Evolutionary conservation across 768 basidiomycete genomes (phyloP).

Genomic region (Podaxis rugospora): DNA sequence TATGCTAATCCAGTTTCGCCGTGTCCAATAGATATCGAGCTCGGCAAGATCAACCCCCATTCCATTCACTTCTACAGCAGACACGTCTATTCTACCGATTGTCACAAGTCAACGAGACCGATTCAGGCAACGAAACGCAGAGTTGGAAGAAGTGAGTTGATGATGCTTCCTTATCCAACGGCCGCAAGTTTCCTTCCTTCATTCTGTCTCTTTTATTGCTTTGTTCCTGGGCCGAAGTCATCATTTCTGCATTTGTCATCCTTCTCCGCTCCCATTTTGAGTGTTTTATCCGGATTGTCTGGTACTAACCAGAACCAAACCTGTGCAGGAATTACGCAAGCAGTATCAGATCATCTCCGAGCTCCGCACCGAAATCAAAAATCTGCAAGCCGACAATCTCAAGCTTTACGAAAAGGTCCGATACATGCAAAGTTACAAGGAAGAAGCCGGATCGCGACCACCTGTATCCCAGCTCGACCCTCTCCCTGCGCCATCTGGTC

Average conservation of each 20-base stretch:
- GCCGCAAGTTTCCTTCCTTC: background rate
- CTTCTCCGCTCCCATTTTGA: background rate
- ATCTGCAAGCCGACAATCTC: slow-evolving; percentile 90
- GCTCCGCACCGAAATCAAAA: slow-evolving; percentile 87
- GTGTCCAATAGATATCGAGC: slow-evolving; percentile 4
- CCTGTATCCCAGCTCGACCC: slow-evolving; percentile 65
- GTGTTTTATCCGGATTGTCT: background rate
- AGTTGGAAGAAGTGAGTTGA: slow-evolving; percentile 81
- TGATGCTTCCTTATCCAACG: background rate
- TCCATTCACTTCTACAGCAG: slow-evolving; percentile 70
- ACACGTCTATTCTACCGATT: slow-evolving; percentile 95
- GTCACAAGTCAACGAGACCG: slow-evolving; percentile 96
- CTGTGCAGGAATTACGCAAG: slow-evolving; percentile 78
- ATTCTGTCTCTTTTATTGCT: background rate
- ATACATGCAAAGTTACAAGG: slow-evolving; percentile 96
- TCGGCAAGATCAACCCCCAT: slow-evolving; percentile 57
- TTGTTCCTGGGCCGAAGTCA: background rate
- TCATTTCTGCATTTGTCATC: background rate
- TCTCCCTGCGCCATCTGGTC: slow-evolving; percentile 44
- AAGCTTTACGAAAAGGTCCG: slow-evolving; percentile 99
- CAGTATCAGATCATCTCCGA: slow-evolving; percentile 95
- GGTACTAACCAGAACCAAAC: slow-evolving; percentile 1
- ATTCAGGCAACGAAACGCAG: slow-evolving; percentile 96
- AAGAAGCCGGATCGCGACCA: slow-evolving; percentile 53
- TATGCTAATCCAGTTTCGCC: background rate